phyloP scores from a whole-genome alignment of 2,329 filamentous ascomycete genomes.

The Lecanicillium sp. region DNA sequence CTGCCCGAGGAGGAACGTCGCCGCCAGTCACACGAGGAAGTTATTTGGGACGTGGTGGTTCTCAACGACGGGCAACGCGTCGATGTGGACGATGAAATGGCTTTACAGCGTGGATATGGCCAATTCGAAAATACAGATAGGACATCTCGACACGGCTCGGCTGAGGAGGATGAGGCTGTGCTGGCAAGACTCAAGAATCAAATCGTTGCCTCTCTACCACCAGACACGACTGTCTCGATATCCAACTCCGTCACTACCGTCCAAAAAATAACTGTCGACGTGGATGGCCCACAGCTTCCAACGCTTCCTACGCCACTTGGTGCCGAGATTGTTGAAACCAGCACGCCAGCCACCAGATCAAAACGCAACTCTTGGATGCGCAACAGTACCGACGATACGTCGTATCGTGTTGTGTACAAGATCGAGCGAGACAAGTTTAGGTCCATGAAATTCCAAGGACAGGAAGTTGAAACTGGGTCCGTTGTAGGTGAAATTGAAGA shows the following conservation, averaged over 20 bases:
- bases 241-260: slow-evolving; percentile 51
- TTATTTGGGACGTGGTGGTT: slow-evolving; percentile 61
- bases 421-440: slow-evolving; percentile 45
- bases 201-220: slow-evolving; percentile 46
- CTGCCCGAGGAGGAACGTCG: slow-evolving; percentile 41
- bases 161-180: slow-evolving; percentile 33
- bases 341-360: slow-evolving; percentile 19
- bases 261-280: slow-evolving; percentile 58
- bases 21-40: slow-evolving; percentile 42
- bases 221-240: slow-evolving; percentile 51
- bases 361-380: slow-evolving; percentile 11
- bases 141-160: not conserved
- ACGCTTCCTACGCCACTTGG: slow-evolving; percentile 48
- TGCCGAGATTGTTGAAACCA: slow-evolving; percentile 50
- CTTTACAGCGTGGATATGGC: slow-evolving; percentile 6
- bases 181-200: slow-evolving; percentile 39
- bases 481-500: slow-evolving; percentile 18
- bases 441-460: slow-evolving; percentile 30
- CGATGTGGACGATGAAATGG: slow-evolving; percentile 37
- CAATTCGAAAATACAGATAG: not conserved
- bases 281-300: slow-evolving; percentile 43
- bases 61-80: slow-evolving; percentile 50
- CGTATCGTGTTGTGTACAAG: slow-evolving; percentile 52
- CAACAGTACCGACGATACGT: slow-evolving; percentile 19
- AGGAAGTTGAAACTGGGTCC: slow-evolving; percentile 19